Base-by-base conservation (phyloP, 225 moss, liverwort and hornwort genomes). In the Pseudoscleropodium purum region DNA sequence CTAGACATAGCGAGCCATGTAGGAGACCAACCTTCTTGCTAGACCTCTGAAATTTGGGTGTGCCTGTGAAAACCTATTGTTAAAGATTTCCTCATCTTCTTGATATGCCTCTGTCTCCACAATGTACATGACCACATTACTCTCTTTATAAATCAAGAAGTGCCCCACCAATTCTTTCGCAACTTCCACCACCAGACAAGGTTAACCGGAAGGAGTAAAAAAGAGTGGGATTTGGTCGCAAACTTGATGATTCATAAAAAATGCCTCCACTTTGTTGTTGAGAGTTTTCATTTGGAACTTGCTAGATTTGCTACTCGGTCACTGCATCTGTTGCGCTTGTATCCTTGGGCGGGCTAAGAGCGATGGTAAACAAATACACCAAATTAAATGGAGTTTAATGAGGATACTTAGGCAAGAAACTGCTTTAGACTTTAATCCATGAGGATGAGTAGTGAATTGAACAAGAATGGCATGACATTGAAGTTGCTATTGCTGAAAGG, bases 41-140 rank as follows among this genome's bases (percentile, higher is more conserved):
- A 7, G 41, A 62, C 19, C 9, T 9, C 3, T 29, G 43, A 81
- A 81, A 13, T 43, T 3, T 5, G 11, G 18, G 12, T 12, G 17
- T 61, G 7, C 7, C 0, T 7, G 7, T 12, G 3, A 18, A 61
- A 62, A 81, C 81, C 3, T 61, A 5, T 13, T 3, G 5, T 0
- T 3, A 62, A 31, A 62, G 11, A 81, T 18, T 43, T 18, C 19
- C 81, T 81, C 81, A 30, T 20, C 1, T 19, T 31, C n/a, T 39
- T n/a, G 8, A 31, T 81, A 81, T 19, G 81, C 61, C 43, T 81
- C 20, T 18, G 81, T 81, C 81, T 81, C 81, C 61, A 81, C 30
- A 81, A 43, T 81, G 43, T 43, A 31, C 29, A 81, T 13, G 20
- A 81, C 81, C 61, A 81, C 11, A 15, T 61, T 31, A 9, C 43